Evolutionary conservation across 345 rosid genomes (phyloP).

Genomic region (Euphorbia tirucalli): DNA sequence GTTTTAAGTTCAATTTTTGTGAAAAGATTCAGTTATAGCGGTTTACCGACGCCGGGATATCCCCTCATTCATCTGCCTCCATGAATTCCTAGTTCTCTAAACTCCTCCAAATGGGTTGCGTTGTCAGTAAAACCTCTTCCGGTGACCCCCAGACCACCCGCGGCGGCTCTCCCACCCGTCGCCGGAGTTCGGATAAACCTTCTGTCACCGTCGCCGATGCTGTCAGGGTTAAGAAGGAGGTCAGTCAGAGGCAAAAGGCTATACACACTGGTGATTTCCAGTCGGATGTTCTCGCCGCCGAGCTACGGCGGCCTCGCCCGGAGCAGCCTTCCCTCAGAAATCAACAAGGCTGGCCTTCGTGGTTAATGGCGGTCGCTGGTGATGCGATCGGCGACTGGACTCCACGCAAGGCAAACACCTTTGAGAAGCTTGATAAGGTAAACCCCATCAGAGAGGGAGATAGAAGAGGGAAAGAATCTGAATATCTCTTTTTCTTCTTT

Average conservation of each 20-base stretch:
- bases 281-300: conserved; percentile 28
- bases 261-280: conserved; percentile 39
- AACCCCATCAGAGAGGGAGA: background rate
- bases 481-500: too few species aligned
- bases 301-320: conserved; percentile 29
- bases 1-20: background rate
- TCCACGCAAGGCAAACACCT: conserved; percentile 76
- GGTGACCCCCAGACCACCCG: conserved; percentile 26
- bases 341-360: conserved; percentile 76
- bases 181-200: conserved; percentile 34
- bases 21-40: background rate
- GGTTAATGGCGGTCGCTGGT: conserved; percentile 77
- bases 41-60: conserved; percentile 12
- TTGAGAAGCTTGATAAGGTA: conserved; percentile 86
- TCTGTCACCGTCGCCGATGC: conserved; percentile 33
- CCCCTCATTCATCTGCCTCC: conserved; percentile 4
- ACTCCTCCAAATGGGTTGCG: conserved; percentile 56
- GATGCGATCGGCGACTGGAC: conserved; percentile 71
- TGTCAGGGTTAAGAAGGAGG: conserved; percentile 30
- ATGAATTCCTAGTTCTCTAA: conserved; percentile 9
- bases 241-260: conserved; percentile 29
- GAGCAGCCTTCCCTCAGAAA: conserved; percentile 25
- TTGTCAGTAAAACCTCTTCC: conserved; percentile 38
- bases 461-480: too few species aligned
- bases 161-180: conserved; percentile 26